These are phyloP conservation scores for Hypoxylon fragiforme DNA, from an alignment of 495 filamentous ascomycete species.

Conservation along the genomic window DNA sequence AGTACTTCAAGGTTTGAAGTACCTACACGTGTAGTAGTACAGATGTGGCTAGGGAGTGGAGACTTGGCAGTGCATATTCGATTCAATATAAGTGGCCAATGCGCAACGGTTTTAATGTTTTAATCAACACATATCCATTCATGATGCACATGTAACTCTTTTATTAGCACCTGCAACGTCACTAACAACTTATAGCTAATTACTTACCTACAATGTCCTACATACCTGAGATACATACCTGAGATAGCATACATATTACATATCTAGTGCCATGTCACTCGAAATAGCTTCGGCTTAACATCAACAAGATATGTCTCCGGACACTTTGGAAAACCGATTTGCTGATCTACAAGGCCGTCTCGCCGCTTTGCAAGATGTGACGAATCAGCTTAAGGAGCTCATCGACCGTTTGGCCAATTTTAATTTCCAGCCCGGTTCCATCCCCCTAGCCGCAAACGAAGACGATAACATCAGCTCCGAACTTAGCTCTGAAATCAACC, in stretches of 20 bases:
- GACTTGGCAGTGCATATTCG: background rate
- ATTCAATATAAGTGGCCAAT: background rate
- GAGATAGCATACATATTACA: conserved; percentile 5
- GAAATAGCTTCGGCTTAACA: conserved; percentile 12
- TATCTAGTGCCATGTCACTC: background rate
- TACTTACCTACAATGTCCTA: no score
- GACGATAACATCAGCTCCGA: conserved; percentile 71
- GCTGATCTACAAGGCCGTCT: conserved; percentile 67
- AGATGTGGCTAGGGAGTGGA: background rate
- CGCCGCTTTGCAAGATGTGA: conserved; percentile 66
- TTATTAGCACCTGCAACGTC: conserved; percentile 29
- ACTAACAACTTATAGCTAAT: no score
- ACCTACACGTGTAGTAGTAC: no score
- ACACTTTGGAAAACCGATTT: conserved; percentile 67
- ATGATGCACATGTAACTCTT: background rate
- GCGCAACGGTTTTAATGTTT: no score
- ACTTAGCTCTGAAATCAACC: conserved; percentile 79
- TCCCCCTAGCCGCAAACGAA: conserved; percentile 55
- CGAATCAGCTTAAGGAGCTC: conserved; percentile 69
- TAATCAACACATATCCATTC: background rate
- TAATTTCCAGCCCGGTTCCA: conserved; percentile 63
- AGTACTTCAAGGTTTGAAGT: no score
- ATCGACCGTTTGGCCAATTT: conserved; percentile 74
- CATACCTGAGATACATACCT: conserved; percentile 1
- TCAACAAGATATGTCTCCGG: conserved; percentile 55